Conservation (phyloP, 148 eudicot genomes). For the Diospyros kaki region DNA sequence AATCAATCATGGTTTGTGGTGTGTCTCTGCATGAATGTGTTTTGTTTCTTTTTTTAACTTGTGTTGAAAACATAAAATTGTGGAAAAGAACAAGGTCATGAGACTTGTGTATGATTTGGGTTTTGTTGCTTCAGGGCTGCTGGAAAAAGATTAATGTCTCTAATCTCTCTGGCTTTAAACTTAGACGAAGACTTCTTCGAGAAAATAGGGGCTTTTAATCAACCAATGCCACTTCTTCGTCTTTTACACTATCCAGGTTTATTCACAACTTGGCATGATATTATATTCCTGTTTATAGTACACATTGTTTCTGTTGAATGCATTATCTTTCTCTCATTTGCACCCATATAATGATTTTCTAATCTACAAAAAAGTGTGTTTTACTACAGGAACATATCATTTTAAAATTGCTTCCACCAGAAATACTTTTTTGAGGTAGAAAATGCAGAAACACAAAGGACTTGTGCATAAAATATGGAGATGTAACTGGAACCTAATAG, state of each 20-base stretch:
- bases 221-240: conserved; percentile 57
- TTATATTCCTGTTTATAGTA: background rate
- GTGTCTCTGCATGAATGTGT: background rate
- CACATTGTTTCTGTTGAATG: background rate
- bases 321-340: background rate
- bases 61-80: background rate
- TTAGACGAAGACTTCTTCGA: conserved; percentile 64
- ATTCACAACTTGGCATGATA: conserved; percentile 1
- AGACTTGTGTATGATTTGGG: background rate
- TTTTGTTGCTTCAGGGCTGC: conserved; percentile 43
- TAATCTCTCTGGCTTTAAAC: conserved; percentile 64
- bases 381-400: background rate
- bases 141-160: conserved; percentile 41
- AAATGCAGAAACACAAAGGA: background rate
- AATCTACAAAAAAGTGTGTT: background rate
- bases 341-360: background rate
- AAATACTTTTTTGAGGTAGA: background rate
- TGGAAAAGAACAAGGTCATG: background rate
- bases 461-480: background rate
- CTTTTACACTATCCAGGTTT: conserved; percentile 78
- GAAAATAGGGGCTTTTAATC: conserved; percentile 45
- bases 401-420: background rate
- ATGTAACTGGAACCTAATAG: background rate
- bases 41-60: background rate
- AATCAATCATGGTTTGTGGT: background rate